Evolutionary conservation across 23 red algal genomes (phyloP).

Genomic region (Gracilariopsis chorda): DNA sequence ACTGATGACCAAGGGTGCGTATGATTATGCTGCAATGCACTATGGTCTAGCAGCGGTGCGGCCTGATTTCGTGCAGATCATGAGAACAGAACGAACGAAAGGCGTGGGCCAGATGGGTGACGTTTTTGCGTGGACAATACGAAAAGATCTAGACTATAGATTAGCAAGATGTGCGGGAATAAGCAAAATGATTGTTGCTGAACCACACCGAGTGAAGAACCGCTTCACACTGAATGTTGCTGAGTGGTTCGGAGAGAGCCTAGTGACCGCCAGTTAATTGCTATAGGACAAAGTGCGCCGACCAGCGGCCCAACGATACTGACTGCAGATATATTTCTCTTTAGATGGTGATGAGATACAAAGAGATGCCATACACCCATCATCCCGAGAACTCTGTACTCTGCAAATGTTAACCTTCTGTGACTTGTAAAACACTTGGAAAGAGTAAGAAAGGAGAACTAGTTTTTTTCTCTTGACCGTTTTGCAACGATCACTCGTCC

Average conservation of each 20-base stretch:
- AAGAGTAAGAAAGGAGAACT: too few species aligned
- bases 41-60: slow-evolving; percentile 39
- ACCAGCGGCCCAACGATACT: too few species aligned
- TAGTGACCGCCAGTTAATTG: too few species aligned
- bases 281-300: too few species aligned
- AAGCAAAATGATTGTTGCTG: slow-evolving; percentile 51
- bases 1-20: not conserved
- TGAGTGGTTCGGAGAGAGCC: slow-evolving; percentile 7
- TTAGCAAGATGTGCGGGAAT: slow-evolving; percentile 45
- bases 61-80: slow-evolving; percentile 36
- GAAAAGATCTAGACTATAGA: slow-evolving; percentile 53
- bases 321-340: too few species aligned
- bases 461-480: too few species aligned
- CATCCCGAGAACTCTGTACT: too few species aligned
- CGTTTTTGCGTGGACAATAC: slow-evolving; percentile 58
- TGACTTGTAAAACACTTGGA: too few species aligned
- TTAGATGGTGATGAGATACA: too few species aligned
- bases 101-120: slow-evolving; percentile 7
- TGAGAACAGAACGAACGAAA: not conserved
- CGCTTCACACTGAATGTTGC: not conserved
- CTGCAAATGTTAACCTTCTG: too few species aligned
- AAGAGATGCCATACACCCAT: too few species aligned
- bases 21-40: slow-evolving; percentile 18
- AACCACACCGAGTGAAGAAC: slow-evolving; percentile 23
- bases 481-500: too few species aligned